Evolutionary conservation across 495 filamentous ascomycete species (phyloP), one percentile per base, ranked within the genome.

Genomic region (Halenospora varia): DNA sequence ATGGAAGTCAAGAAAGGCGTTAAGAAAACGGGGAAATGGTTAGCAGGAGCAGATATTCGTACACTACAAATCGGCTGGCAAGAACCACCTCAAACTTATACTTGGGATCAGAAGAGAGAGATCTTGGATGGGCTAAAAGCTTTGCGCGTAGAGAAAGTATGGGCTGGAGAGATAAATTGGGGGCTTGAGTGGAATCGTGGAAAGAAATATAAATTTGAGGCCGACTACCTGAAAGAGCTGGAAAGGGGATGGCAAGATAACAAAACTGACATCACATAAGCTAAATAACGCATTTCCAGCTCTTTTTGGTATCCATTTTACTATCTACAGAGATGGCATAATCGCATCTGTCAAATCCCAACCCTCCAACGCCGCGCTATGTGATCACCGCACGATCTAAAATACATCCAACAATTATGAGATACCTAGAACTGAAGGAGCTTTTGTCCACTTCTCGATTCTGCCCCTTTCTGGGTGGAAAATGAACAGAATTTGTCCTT

Each of bases 401-500:
- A 13, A 53, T 40, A 18, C 8, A 47, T 46, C 17, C 35, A 48
- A 23, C 46, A 25, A 35, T 50, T 10, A 40, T 39, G 10, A 4
- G 25, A 18, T 20, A 9, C n/a, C 40, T 56, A 66, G 20, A 63
- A 61, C 25, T 64, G 58, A 24, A 68, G 57, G 3, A 63, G 48
- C 46, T 61, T 68, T 48, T 68, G 69, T 40, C 72, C 74, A 15
- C 75, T 71, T 62, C 72, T 83, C 25, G 70, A 73, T 18, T 78
- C 73, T 48, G 70, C 73, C 17, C 73, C 44, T 24, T 42, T 74
- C 60, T 85, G 80, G 51, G 82, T 89, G 24, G 89, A 88, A 68
- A 93, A 92, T 2, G 88, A 81, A 70, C 94, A 98, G 71, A 81
- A 94, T 64, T 82, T 83, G 69, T 98, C 94, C 78, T 90, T 92